These are phyloP conservation scores for Hericium coralloides DNA, from an alignment of 768 basidiomycete species.

Conservation along the genomic window DNA sequence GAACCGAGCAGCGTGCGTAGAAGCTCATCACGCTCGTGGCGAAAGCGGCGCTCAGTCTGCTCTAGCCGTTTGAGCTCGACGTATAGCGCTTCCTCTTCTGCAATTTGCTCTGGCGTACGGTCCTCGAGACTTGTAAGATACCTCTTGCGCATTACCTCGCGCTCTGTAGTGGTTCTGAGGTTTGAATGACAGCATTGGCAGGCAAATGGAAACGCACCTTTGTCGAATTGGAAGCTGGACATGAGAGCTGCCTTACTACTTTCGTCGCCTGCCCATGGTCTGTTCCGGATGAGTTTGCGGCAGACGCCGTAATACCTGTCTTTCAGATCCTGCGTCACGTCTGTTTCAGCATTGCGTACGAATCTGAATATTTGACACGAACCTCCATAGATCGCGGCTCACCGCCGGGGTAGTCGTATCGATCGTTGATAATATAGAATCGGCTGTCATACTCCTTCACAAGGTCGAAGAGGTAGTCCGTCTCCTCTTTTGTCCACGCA, in stretches of 20 bases:
- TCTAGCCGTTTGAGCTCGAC: slow-evolving; percentile 92
- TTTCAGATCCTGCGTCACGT: slow-evolving; percentile 67
- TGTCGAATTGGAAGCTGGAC: slow-evolving; percentile 77
- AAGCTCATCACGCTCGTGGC: slow-evolving; percentile 81
- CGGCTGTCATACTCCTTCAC: slow-evolving; percentile 78
- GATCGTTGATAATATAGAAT: slow-evolving; percentile 86
- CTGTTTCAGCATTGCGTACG: not conserved
- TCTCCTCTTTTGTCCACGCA: slow-evolving; percentile 91
- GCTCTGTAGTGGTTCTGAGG: slow-evolving; percentile 37
- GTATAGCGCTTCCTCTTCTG: slow-evolving; percentile 92
- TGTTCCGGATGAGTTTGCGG: slow-evolving; percentile 74
- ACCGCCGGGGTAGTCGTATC: slow-evolving; percentile 69
- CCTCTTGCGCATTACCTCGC: slow-evolving; percentile 80
- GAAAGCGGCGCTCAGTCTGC: slow-evolving; percentile 83
- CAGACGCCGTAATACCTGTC: slow-evolving; percentile 91
- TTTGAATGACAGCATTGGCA: not conserved
- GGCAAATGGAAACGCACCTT: slow-evolving; percentile 40
- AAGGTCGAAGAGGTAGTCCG: slow-evolving; percentile 81
- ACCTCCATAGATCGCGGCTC: slow-evolving; percentile 63
- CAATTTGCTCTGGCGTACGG: slow-evolving; percentile 82
- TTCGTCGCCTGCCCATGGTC: slow-evolving; percentile 83
- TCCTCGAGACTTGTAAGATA: slow-evolving; percentile 83
- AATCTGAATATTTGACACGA: slow-evolving; percentile 6
- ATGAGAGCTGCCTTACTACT: slow-evolving; percentile 56
- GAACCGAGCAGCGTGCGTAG: slow-evolving; percentile 77